Conservation (phyloP, 495 filamentous ascomycete genomes). For the Neurospora sp. region DNA sequence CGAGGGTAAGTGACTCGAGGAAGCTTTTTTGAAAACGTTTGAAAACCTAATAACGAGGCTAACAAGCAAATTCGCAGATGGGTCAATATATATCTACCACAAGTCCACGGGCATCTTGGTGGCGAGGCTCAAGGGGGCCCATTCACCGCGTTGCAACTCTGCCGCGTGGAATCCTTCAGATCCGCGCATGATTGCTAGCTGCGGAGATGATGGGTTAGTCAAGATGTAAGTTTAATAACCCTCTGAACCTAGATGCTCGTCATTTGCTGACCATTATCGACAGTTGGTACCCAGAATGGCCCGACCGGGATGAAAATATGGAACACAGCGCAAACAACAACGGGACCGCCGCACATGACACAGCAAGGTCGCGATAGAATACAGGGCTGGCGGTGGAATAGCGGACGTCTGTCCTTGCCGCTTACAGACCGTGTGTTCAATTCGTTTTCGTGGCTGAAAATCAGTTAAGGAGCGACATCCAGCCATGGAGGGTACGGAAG, state of each 20-base stretch:
- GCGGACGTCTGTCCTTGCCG: not conserved
- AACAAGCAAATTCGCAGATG: conserved; percentile 41
- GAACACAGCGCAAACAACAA: not conserved
- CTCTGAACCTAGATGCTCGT: not conserved
- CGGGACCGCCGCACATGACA: not conserved
- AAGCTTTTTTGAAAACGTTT: not conserved
- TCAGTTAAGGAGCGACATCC: not conserved
- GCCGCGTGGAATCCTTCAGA: conserved; percentile 83
- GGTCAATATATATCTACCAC: conserved; percentile 79
- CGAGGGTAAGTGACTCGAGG: conserved; percentile 53
- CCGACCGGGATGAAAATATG: not conserved
- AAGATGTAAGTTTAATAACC: conserved; percentile 57
- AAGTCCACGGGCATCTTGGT: conserved; percentile 68
- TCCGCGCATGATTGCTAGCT: conserved; percentile 80
- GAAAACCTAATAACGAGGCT: not conserved
- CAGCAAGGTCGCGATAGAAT: not conserved
- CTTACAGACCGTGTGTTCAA: not conserved
- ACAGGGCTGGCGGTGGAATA: not conserved
- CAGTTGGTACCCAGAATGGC: not conserved
- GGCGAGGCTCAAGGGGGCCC: conserved; percentile 59
- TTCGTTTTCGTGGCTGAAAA: not conserved
- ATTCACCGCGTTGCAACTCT: conserved; percentile 72
- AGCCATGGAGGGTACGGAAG: not conserved
- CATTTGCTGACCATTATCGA: not conserved
- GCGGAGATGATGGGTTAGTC: conserved; percentile 77